Conservation (phyloP, 2,329 filamentous ascomycete species). For the Trichoderma asperellum region DNA sequence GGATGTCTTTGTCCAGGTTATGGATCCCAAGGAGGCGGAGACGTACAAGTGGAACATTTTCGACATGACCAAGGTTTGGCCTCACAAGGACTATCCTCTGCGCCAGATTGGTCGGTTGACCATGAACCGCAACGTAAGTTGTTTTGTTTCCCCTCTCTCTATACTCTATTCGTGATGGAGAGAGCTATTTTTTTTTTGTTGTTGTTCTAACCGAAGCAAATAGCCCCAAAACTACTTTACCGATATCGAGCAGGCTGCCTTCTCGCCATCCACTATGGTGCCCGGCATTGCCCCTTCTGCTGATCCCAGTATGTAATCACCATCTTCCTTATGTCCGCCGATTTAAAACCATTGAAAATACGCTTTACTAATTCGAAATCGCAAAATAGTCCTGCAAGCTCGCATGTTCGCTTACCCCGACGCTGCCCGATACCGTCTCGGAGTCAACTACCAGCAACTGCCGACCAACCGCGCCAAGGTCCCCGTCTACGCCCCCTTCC, state of each 20-base stretch:
- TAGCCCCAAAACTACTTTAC: constrained; percentile 55
- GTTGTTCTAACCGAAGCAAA: background rate
- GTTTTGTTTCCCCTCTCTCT: constrained; percentile 18
- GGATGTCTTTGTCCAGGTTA: constrained; percentile 59
- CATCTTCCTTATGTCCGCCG: background rate
- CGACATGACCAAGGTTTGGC: constrained; percentile 73
- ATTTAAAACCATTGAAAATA: background rate
- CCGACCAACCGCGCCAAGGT: constrained; percentile 39
- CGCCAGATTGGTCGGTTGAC: constrained; percentile 68
- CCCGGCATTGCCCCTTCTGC: constrained; percentile 54
- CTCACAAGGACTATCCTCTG: constrained; percentile 69
- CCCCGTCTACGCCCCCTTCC: constrained; percentile 32
- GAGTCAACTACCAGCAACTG: constrained; percentile 55
- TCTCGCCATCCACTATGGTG: constrained; percentile 55
- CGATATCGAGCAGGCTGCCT: constrained; percentile 56
- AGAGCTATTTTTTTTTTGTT: background rate
- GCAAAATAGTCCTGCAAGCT: constrained; percentile 47
- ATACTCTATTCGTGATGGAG: background rate
- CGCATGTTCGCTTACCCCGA: constrained; percentile 56
- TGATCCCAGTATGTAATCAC: constrained; percentile 42
- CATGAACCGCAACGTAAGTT: constrained; percentile 69
- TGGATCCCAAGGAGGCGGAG: constrained; percentile 55
- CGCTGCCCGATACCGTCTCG: constrained; percentile 56
- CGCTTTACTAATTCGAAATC: background rate
- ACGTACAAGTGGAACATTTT: constrained; percentile 63